Evolutionary conservation across 148 eudicot species (phyloP).

Genomic region (Arbutus unedo): DNA sequence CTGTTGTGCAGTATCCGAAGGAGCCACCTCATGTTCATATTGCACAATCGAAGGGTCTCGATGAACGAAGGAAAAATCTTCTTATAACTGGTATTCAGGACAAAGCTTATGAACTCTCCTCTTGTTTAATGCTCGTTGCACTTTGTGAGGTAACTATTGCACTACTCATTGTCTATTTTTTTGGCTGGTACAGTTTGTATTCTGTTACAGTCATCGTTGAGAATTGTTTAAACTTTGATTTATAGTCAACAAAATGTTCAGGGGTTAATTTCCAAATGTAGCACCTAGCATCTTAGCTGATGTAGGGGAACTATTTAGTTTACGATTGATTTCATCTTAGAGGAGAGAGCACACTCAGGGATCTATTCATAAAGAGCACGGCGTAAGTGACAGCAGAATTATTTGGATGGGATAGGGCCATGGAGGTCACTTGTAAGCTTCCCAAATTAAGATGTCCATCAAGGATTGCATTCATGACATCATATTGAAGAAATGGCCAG

Average conservation of each 20-base stretch:
- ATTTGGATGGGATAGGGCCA: background rate
- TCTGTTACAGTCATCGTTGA: background rate
- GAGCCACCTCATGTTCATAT: conserved; percentile 71
- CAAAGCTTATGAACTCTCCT: conserved; percentile 67
- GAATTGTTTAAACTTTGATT: background rate
- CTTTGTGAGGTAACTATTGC: conserved; percentile 78
- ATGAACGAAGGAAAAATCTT: conserved; percentile 62
- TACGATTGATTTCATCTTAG: background rate
- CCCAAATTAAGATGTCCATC: conserved; percentile 3
- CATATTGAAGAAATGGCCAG: background rate
- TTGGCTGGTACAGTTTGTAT: background rate
- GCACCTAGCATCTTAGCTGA: background rate
- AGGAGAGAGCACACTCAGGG: background rate
- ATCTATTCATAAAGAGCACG: background rate
- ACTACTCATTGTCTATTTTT: background rate
- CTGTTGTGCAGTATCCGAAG: conserved; percentile 75
- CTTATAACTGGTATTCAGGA: conserved; percentile 46
- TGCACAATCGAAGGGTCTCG: conserved; percentile 81
- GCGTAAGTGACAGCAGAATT: background rate
- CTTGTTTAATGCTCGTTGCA: conserved; percentile 82
- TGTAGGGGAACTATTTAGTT: background rate
- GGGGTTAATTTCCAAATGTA: background rate
- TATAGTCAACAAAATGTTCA: background rate
- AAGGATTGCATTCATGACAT: background rate
- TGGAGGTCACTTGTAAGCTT: background rate